Evolutionary conservation across 23 red algal genomes (phyloP).

Genomic region (Porphyridium purpureum): DNA sequence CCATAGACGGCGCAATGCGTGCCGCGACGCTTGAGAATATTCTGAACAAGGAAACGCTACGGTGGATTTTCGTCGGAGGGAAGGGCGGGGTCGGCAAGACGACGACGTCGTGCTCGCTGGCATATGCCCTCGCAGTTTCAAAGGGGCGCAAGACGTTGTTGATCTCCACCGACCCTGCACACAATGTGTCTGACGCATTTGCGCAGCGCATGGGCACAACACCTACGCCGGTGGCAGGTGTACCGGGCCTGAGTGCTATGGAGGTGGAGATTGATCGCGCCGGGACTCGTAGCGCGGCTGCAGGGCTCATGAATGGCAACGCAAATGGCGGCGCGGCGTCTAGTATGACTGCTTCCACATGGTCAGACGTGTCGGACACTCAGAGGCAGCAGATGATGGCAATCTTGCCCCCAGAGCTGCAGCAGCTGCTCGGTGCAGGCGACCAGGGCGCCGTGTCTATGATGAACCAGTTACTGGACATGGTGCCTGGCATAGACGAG

Average conservation of each 20-base stretch:
- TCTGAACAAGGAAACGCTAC: neutral
- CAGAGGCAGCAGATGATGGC: too few relatives aligned
- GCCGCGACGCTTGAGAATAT: constrained; percentile 4
- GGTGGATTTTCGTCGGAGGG: constrained; percentile 89
- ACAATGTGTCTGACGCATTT: constrained; percentile 94
- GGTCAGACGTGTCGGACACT: too few relatives aligned
- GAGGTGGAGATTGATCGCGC: neutral
- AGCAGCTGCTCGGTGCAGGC: too few relatives aligned
- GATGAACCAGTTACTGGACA: constrained; percentile 11
- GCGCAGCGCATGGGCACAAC: too few relatives aligned
- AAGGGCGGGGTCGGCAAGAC: constrained; percentile 99
- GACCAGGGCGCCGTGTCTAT: too few relatives aligned
- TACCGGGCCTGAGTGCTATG: neutral
- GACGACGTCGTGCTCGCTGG: constrained; percentile 62
- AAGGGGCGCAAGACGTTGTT: constrained; percentile 19
- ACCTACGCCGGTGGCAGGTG: neutral
- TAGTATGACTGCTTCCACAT: too few relatives aligned
- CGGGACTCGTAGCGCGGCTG: too few relatives aligned
- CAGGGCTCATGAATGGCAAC: too few relatives aligned
- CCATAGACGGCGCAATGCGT: too few relatives aligned
- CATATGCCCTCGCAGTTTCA: constrained; percentile 24
- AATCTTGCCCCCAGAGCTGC: too few relatives aligned
- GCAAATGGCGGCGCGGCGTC: too few relatives aligned
- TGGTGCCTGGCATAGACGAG: constrained; percentile 96
- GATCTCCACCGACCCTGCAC: constrained; percentile 92